Evolutionary conservation across 305 asterid genomes (phyloP).

Genomic region (Solanum aculeatissimum): DNA sequence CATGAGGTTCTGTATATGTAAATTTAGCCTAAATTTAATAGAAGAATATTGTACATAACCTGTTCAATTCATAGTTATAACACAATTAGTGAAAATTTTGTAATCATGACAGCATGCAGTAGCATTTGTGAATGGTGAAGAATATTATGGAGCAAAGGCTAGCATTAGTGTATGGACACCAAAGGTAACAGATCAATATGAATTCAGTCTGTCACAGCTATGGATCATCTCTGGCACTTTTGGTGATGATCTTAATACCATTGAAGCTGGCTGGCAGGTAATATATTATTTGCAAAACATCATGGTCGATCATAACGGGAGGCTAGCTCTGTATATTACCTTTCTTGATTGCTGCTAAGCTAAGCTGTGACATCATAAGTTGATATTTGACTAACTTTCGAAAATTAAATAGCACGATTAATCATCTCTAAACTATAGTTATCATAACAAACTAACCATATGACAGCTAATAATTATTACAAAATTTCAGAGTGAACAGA

Average conservation of each 20-base stretch:
- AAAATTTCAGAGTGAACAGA: neutral
- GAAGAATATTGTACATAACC: neutral
- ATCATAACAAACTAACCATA: neutral
- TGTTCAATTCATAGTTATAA: neutral
- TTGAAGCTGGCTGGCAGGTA: slow-evolving; percentile 33
- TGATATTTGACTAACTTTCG: no score
- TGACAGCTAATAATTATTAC: neutral
- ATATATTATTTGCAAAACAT: neutral
- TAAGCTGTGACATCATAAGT: neutral
- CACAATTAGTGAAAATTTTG: neutral
- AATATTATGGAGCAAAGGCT: slow-evolving; percentile 20
- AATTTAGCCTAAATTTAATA: neutral
- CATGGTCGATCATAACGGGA: no score
- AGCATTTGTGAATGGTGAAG: slow-evolving; percentile 13
- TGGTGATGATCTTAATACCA: slow-evolving; percentile 21
- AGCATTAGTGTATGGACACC: slow-evolving; percentile 12
- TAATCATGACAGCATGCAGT: slow-evolving; percentile 14
- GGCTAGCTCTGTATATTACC: no score
- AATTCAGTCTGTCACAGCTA: slow-evolving; percentile 18
- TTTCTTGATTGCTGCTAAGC: neutral
- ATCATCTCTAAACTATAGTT: no score
- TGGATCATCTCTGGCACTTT: slow-evolving; percentile 20
- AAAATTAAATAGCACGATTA: no score
- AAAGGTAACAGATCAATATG: slow-evolving; percentile 9
- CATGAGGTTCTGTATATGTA: slow-evolving; percentile 59